Conservation (phyloP, 495 filamentous ascomycete species). For the Hypomontagnella submonticulosa region DNA sequence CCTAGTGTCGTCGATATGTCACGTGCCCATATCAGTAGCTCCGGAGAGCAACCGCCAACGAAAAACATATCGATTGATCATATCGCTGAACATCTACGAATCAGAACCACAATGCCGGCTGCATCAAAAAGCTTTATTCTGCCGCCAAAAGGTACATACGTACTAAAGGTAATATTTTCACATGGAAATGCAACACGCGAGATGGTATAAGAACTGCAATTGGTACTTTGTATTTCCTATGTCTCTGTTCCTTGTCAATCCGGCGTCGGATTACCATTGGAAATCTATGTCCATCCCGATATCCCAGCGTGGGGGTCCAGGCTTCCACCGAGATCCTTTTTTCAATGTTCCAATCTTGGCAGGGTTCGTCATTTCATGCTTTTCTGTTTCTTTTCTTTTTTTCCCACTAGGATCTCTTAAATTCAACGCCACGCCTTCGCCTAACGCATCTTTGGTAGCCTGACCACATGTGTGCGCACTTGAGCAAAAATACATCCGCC, state of each 20-base stretch:
- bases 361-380: constrained; percentile 36
- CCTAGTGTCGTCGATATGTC: too few species aligned
- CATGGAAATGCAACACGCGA: constrained; percentile 17
- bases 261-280: constrained; percentile 50
- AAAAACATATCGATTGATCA: too few species aligned
- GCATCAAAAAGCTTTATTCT: neutral
- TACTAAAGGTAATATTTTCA: too few species aligned
- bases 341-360: constrained; percentile 44
- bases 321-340: constrained; percentile 39
- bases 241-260: constrained; percentile 45
- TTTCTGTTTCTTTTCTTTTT: constrained; percentile 35
- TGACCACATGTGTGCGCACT: constrained; percentile 40
- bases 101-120: neutral
- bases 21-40: too few species aligned
- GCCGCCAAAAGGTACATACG: constrained; percentile 1
- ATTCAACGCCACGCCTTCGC: constrained; percentile 40
- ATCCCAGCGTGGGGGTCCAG: constrained; percentile 37
- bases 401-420: constrained; percentile 31
- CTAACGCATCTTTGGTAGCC: constrained; percentile 44
- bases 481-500: constrained; percentile 34
- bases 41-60: too few species aligned
- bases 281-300: constrained; percentile 50
- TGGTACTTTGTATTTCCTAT: constrained; percentile 45
- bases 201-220: constrained; percentile 14
- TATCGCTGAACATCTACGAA: too few species aligned